phyloP scores from a whole-genome alignment of 1,139 yeast genomes.

The Zygosaccharomyces sapae region DNA sequence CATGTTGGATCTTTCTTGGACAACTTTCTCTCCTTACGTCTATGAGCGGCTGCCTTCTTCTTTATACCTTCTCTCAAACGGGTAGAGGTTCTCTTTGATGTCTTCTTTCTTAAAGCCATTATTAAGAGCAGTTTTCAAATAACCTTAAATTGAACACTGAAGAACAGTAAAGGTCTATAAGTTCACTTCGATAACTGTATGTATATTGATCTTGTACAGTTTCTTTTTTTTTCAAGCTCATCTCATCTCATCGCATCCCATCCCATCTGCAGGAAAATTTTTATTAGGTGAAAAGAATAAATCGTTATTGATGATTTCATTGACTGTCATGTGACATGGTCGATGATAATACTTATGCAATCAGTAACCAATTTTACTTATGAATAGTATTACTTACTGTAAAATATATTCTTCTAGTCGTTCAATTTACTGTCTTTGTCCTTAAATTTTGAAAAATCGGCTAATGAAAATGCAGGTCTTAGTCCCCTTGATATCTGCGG shows the following conservation, averaged over 20 bases:
- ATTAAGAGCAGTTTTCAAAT: not conserved
- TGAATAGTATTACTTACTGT: not conserved
- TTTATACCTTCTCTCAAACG: constrained; percentile 94
- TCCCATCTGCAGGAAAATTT: constrained; percentile 15
- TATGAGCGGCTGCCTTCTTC: constrained; percentile 90
- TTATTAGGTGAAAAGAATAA: constrained; percentile 8
- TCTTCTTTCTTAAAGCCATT: constrained; percentile 38
- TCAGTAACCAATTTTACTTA: not conserved
- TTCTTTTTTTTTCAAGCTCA: constrained; percentile 15
- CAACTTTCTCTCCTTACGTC: constrained; percentile 73
- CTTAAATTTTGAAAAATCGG: constrained; percentile 31
- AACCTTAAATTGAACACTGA: not conserved
- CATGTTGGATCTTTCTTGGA: constrained; percentile 90
- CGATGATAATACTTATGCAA: not conserved
- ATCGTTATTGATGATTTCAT: constrained; percentile 7
- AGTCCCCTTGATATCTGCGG: constrained; percentile 16
- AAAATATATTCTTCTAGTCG: constrained; percentile 6
- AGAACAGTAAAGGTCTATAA: not conserved
- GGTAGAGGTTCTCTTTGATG: constrained; percentile 72
- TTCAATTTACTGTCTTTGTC: constrained; percentile 20
- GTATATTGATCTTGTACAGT: not conserved
- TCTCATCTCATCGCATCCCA: constrained; percentile 23
- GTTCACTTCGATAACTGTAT: not conserved
- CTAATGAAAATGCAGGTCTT: constrained; percentile 30
- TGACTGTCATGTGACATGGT: not conserved